Base-by-base conservation (phyloP, 1,139 yeast species). In the Geotrichum cucujoidarum region DNA sequence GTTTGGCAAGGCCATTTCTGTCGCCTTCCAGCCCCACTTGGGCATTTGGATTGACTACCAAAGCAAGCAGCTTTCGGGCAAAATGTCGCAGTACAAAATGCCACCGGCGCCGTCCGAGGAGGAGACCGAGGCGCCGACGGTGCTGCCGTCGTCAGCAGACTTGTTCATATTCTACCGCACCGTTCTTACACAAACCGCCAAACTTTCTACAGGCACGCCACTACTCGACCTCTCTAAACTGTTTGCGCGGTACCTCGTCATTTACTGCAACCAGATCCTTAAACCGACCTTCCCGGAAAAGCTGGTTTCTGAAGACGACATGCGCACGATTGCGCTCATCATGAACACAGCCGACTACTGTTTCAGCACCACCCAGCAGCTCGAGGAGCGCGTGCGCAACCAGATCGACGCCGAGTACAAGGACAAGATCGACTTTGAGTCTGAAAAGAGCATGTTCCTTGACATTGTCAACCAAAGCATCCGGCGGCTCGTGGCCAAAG, bases 291-390 rank as follows among this genome's bases (percentile, higher is more conserved):
- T 89, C 27, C 81, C 88, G 8, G 69, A 67, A 32, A 55, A 66
- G 14, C 53, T 61, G 0, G 59, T 67, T 8, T 72, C 70, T 5
- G 71, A 69, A 33, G 94, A 85, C 55, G 81, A 86, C 1, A 69
- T 86, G 22, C 76, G 75, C 46, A 78, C 84, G 50, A 74, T 86
- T 1, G 82, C 95, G 24, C 70, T 87, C 64, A 76, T 89, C 10
- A 67, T 92, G 29, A 87, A 89, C 57, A 92, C 98, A 0, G 89
- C 95, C 1, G 96, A 92, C 61, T 92, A 90, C 65, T 82, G 95
- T 53, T 77, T 86, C 25, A 74, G 79, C 16, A 92, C 96, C 5
- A 78, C 83, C 2, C 76, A 75, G 17, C 97, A 92, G 61, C 69
- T 92, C 46, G 88, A 80, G 58, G 85, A 82, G 36, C 80, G 77